Evolutionary conservation across 331 rosid genomes (phyloP).

Genomic region (Acacia pycnantha): DNA sequence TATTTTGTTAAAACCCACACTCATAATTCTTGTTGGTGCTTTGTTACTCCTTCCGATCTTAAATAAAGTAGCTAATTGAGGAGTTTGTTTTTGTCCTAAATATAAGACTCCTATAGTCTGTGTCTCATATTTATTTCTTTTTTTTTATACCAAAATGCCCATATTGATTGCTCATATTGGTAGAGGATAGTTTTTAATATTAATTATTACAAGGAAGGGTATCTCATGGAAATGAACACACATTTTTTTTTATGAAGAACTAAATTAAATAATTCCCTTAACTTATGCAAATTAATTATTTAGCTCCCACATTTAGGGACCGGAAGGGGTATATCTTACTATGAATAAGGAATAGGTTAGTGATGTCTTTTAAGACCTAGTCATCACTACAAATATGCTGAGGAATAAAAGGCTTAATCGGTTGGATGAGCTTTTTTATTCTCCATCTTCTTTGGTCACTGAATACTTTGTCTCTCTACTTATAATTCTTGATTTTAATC

Average conservation of each 20-base stretch:
- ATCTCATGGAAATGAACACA: neutral
- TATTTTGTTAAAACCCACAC: constrained; percentile 12
- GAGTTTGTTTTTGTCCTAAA: too few species aligned
- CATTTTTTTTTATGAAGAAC: neutral
- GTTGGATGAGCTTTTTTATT: neutral
- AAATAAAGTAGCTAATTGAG: too few species aligned
- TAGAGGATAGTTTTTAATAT: neutral
- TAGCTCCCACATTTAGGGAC: neutral
- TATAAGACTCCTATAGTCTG: neutral
- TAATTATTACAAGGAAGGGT: neutral
- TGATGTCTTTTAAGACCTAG: neutral
- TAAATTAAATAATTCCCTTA: neutral
- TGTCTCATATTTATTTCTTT: neutral
- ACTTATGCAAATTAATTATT: neutral
- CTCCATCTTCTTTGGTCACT: constrained; percentile 1
- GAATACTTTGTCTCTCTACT: neutral
- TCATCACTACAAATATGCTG: constrained; percentile 2
- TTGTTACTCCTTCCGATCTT: neutral
- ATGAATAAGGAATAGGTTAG: neutral
- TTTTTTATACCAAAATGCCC: neutral
- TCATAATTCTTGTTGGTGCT: neutral
- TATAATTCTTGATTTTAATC: neutral
- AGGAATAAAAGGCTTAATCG: constrained; percentile 13
- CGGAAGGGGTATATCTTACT: neutral
- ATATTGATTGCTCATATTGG: neutral